phyloP scores from a whole-genome alignment of 345 rosid species.

The Passiflora organensis region DNA sequence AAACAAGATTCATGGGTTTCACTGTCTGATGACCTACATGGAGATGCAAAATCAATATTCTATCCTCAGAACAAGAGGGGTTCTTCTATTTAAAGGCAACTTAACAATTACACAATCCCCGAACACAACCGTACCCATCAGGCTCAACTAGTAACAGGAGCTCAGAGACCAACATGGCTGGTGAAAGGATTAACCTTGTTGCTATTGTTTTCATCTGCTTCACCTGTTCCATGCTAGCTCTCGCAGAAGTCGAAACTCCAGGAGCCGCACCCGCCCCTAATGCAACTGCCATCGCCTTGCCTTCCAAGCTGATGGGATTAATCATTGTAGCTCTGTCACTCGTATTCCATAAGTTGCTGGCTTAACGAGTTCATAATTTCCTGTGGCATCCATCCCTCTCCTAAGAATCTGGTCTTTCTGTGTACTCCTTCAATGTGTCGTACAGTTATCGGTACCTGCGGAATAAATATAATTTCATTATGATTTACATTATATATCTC shows the following conservation, averaged over 20 bases:
- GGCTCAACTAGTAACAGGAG: neutral
- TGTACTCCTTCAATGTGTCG: neutral
- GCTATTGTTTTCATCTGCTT: neutral
- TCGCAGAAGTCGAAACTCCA: neutral
- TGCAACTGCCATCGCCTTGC: constrained; percentile 1
- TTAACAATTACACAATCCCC: no score
- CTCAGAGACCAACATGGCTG: neutral
- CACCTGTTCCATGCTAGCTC: neutral
- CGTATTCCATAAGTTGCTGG: constrained; percentile 1
- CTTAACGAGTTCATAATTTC: neutral
- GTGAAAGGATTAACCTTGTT: neutral
- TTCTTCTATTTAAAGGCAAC: no score
- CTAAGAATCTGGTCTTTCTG: constrained; percentile 13
- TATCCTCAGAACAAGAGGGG: no score
- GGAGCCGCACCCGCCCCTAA: constrained; percentile 1
- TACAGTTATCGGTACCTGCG: no score
- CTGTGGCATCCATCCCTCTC: no score
- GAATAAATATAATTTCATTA: no score
- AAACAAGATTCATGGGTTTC: constrained; percentile 1
- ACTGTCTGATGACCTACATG: neutral
- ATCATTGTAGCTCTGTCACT: constrained; percentile 5
- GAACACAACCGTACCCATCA: no score
- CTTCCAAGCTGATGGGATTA: constrained; percentile 5
- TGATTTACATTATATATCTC: neutral
- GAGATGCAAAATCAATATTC: no score